These are phyloP conservation scores for Aureobasidium sp. DNA, from an alignment of 2,329 filamentous ascomycete genomes.

Conservation along the genomic window DNA sequence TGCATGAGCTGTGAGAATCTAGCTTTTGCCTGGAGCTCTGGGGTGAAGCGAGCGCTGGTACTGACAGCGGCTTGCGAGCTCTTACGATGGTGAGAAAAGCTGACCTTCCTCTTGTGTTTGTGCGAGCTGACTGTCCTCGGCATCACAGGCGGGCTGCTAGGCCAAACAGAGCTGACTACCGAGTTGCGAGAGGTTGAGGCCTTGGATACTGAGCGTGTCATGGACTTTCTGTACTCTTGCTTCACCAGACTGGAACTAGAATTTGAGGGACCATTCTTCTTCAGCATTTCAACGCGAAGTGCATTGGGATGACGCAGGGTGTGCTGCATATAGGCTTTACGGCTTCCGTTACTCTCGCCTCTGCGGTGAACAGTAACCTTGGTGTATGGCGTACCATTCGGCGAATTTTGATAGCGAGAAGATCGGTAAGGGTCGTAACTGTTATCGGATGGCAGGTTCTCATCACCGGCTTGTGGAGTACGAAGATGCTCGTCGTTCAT, in stretches of 20 bases:
- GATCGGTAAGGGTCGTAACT: conserved; percentile 83
- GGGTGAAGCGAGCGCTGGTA: conserved; percentile 25
- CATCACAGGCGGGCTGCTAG: conserved; percentile 36
- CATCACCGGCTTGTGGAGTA: conserved; percentile 39
- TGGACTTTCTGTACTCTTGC: conserved; percentile 5
- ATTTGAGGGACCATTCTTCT: conserved; percentile 19
- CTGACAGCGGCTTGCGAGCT: conserved; percentile 34
- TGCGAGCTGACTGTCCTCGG: conserved; percentile 28
- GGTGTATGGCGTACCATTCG: conserved; percentile 35
- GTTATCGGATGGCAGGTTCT: conserved; percentile 38
- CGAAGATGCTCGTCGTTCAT: conserved; percentile 45
- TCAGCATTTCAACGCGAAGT: conserved; percentile 31
- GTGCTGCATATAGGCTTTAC: conserved; percentile 27
- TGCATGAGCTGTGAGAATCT: conserved; percentile 17
- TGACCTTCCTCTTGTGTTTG: conserved; percentile 49
- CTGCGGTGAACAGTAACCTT: conserved; percentile 60
- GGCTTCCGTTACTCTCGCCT: conserved; percentile 26
- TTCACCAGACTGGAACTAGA: conserved; percentile 27
- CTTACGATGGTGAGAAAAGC: conserved; percentile 49
- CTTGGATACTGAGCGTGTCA: conserved; percentile 22
- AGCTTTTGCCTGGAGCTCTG: conserved; percentile 24
- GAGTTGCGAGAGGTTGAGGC: conserved; percentile 31
- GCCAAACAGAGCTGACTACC: conserved; percentile 36
- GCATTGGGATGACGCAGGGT: conserved; percentile 34
- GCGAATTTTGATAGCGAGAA: conserved; percentile 45